Percentiles rank a stretch among this genome's conserved stretches.
Evolutionary conservation across 306 rosid genomes (phyloP).

Genomic region (Medicago truncatula): DNA sequence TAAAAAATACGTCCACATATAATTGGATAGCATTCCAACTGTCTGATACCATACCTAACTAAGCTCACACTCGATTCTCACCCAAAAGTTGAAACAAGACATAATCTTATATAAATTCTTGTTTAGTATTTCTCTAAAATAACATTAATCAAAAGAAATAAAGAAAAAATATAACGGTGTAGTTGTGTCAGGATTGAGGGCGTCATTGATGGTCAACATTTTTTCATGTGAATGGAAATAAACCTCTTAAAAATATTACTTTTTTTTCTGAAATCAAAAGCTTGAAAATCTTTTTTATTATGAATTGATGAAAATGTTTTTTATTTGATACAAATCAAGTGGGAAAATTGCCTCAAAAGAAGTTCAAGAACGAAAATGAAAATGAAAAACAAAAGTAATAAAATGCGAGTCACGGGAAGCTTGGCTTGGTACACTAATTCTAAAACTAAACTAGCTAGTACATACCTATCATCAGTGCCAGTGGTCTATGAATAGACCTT

Average conservation of each 20-base stretch:
- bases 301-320: background rate
- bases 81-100: conserved; percentile 3
- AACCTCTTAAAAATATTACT: too few species aligned
- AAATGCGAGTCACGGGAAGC: conserved; percentile 30
- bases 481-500: background rate
- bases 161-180: background rate
- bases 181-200: conserved; percentile 4
- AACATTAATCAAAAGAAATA: conserved; percentile 16
- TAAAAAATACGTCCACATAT: conserved; percentile 12
- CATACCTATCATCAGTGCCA: too few species aligned
- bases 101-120: background rate
- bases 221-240: background rate
- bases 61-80: conserved; percentile 17
- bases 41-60: conserved; percentile 31
- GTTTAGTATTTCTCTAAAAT: background rate
- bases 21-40: conserved; percentile 45
- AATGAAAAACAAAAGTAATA: background rate
- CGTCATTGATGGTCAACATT: background rate
- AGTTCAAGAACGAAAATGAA: too few species aligned
- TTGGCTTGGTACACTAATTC: too few species aligned
- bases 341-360: background rate
- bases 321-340: background rate
- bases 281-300: background rate
- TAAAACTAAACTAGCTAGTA: too few species aligned
- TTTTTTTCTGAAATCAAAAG: background rate